Base-by-base conservation (phyloP, 139 green algal species). In the Chlorella sp. region DNA sequence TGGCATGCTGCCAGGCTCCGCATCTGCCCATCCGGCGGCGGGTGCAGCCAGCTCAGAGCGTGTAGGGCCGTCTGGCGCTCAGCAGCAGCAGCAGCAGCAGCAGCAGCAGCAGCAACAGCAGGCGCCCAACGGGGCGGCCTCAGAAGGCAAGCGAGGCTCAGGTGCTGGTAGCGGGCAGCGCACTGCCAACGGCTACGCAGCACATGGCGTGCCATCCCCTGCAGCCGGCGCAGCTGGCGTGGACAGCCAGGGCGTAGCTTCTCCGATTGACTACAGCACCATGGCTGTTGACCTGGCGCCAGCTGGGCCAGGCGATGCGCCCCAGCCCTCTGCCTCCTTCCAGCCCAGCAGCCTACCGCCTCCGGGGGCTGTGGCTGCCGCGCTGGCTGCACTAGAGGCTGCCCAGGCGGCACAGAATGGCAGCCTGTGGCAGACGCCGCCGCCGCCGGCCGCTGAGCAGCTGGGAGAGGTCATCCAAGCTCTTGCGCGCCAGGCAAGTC, bases 271-370 rank as follows among this genome's bases (percentile, higher is more conserved):
- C 76, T 39, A 60, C 60, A 73, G 57, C 36, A 82, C 76, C 38
- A 82, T 82, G 76, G 76, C 76, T 0, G 76, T 82, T 15, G 76
- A 82, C 60, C 76, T 82, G 36, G 57, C 76, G 57, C 76, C 60
- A 17, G 44, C 44, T 23, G 12, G 25, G 26, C 70, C 28, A n/a
- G 41, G 26, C 1, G 70, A 70, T 5, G 56, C 25, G 23, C 74
- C 74, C 28, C 32, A 69, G 55, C 74, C 74, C 74, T 70, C 55
- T 57, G 74, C 55, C 0, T 81, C 74, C 21, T 62, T 39, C 74
- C 74, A 81, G 74, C 74, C 74, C 55, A 81, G 74, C 74, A 47
- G 55, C 51, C 74, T 81, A 55, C 74, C 74, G 55, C 76, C 76
- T 0, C 36, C 76, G 25, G 76, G 57, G 0, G 76, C 60, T 0